Evolutionary conservation across 768 basidiomycete genomes (phyloP).

Genomic region (Russula ochroleuca): DNA sequence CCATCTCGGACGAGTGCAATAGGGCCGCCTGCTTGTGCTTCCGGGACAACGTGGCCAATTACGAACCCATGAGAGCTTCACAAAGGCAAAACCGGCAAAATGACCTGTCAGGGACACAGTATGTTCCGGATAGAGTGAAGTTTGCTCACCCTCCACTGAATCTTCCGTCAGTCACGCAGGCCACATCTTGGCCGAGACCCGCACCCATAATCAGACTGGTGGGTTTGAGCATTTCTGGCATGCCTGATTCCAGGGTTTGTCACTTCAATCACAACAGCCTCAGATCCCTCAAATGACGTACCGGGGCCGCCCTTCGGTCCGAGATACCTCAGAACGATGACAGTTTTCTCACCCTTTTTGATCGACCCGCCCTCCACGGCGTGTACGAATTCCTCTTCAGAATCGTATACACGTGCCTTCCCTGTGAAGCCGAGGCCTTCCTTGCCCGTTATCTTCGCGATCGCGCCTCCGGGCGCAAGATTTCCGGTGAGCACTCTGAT

Average conservation of each 20-base stretch:
- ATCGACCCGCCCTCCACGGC: conserved; percentile 87
- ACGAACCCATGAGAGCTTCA: conserved; percentile 91
- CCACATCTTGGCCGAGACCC: conserved; percentile 91
- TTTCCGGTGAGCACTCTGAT: conserved; percentile 84
- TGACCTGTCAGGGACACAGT: conserved; percentile 15
- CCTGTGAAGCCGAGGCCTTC: conserved; percentile 88
- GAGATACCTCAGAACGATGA: conserved; percentile 90
- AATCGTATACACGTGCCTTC: conserved; percentile 89
- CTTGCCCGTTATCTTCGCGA: conserved; percentile 95
- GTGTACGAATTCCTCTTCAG: conserved; percentile 79
- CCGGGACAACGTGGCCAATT: conserved; percentile 95
- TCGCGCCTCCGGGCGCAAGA: conserved; percentile 91
- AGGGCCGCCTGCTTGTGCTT: conserved; percentile 90
- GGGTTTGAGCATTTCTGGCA: conserved; percentile 99
- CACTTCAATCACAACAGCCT: not conserved
- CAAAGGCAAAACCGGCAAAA: conserved; percentile 18
- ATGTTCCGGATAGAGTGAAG: not conserved
- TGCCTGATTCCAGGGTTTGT: conserved; percentile 49
- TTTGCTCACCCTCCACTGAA: conserved; percentile 90
- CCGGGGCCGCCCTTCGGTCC: conserved; percentile 97
- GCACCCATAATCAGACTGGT: conserved; percentile 99
- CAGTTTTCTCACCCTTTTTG: conserved; percentile 94
- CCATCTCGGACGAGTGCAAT: conserved; percentile 89
- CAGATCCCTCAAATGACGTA: conserved; percentile 36
- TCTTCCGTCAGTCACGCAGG: conserved; percentile 94